Evolutionary conservation across 1,284 basidiomycete species (phyloP), one percentile per base, ranked within the genome.

Genomic region (Marasmius oreades): DNA sequence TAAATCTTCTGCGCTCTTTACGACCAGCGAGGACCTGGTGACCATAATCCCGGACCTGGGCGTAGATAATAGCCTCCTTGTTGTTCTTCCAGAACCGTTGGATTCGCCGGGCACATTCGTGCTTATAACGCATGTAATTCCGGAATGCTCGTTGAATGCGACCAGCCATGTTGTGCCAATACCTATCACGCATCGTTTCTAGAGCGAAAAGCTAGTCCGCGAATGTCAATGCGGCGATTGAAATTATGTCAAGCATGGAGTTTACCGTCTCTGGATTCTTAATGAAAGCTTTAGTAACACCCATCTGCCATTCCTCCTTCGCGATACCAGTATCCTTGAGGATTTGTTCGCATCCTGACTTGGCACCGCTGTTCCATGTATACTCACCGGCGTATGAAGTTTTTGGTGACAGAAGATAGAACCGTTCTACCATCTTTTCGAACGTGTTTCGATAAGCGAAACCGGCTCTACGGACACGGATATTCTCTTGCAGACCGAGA

Each of bases 121-220:
- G 84, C 74, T 93, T 94, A 75, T 97, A 94, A 20, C 96, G 85
- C 78, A 96, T 82, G 70, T 96, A 98, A 69, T 97, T 96, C 59
- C 96, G 82, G 85, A 89, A 99, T 4, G 95, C 95, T 37, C 96
- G 88, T 73, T 99, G 97, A 55, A 99, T 99, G 51, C 96, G 89
- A 42, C 77, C 86, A 0, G 96, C 96, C 96, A 99, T 99, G 69
- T 98, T 98, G 73, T 99, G 97, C 97, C 97, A 99, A 74, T 99
- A 99, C 57, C 92, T 86, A 70, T 99, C 97, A 54, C 96, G 88
- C 93, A 99, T 98, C 20, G 94, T 95, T 75, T 99, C 96, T 55
- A 99, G 79, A 20, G 96, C 97, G 71, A 99, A 99, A 22, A 99
- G 84, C 92, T 95, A n/a, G n/a, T n/a, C n/a, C n/a, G n/a, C n/a